Evolutionary conservation across 805 yeast genomes (phyloP).

Genomic region (Nakazawaea laoshanensis): DNA sequence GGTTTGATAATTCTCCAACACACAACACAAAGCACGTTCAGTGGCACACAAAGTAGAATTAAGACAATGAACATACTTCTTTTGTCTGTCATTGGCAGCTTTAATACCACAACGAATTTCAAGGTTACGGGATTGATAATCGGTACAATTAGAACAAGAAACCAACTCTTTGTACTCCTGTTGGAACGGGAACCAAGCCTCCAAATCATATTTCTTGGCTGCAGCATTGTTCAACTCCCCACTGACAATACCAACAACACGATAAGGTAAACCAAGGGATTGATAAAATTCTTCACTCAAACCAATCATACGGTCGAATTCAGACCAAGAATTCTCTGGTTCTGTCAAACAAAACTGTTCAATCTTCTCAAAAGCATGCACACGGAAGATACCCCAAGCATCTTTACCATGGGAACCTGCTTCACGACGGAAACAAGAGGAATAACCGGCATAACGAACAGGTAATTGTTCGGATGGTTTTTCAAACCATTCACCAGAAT

Average conservation of each 20-base stretch:
- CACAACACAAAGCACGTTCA: slow-evolving; percentile 96
- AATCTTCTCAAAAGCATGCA: slow-evolving; percentile 95
- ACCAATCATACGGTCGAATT: slow-evolving; percentile 92
- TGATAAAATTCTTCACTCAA: slow-evolving; percentile 89
- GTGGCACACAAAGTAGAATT: slow-evolving; percentile 97
- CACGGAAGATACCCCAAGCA: slow-evolving; percentile 99
- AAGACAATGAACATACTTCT: slow-evolving; percentile 97
- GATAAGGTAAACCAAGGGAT: slow-evolving; percentile 86
- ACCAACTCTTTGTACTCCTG: slow-evolving; percentile 97
- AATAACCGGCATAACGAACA: slow-evolving; percentile 93
- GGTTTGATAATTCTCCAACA: slow-evolving; percentile 95
- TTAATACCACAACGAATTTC: slow-evolving; percentile 98
- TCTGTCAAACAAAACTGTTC: slow-evolving; percentile 95
- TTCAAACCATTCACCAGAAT: slow-evolving; percentile 97
- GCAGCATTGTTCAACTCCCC: slow-evolving; percentile 99
- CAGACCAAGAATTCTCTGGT: slow-evolving; percentile 97
- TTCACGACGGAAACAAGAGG: slow-evolving; percentile 98
- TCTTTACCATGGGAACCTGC: slow-evolving; percentile 99
- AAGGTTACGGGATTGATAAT: slow-evolving; percentile 96
- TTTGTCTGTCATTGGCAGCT: slow-evolving; percentile 88
- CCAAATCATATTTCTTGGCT: slow-evolving; percentile 96
- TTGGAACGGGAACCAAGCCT: slow-evolving; percentile 99
- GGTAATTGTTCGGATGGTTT: slow-evolving; percentile 96
- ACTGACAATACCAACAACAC: slow-evolving; percentile 96
- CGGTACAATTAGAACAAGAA: slow-evolving; percentile 98